Conservation (phyloP, 805 yeast species). For the Alloascoidea africana region DNA sequence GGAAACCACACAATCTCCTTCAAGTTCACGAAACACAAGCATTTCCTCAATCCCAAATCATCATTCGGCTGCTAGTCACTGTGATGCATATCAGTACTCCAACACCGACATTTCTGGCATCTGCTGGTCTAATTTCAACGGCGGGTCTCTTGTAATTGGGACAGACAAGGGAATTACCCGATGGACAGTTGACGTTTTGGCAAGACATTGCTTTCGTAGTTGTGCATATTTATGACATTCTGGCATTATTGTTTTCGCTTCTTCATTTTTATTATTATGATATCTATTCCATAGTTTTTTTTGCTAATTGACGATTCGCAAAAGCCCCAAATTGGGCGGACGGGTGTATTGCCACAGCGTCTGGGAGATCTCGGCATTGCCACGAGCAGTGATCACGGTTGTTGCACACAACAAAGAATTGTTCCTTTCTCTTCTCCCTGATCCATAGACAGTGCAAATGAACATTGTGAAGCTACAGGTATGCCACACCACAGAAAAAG, state of each 20-base stretch:
- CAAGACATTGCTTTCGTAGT: constrained; percentile 1
- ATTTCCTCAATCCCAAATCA: not conserved
- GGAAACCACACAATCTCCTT: not conserved
- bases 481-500: constrained; percentile 11
- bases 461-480: constrained; percentile 51
- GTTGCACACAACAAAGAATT: not conserved
- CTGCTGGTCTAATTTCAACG: constrained; percentile 35
- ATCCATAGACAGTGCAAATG: constrained; percentile 20
- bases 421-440: not conserved
- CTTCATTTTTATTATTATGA: not conserved
- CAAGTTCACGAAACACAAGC: not conserved
- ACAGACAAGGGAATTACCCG: constrained; percentile 50
- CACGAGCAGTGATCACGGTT: not conserved
- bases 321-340: too few species aligned
- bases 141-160: constrained; percentile 44
- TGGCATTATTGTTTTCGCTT: too few species aligned
- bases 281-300: not conserved
- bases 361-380: constrained; percentile 3
- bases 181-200: constrained; percentile 44
- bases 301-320: not conserved
- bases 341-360: too few species aligned
- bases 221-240: not conserved
- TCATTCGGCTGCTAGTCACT: not conserved
- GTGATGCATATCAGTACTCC: not conserved
- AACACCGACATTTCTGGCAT: constrained; percentile 36